Conservation (phyloP, 164 flowering plant species). For the Tetrastigma voinierianum region DNA sequence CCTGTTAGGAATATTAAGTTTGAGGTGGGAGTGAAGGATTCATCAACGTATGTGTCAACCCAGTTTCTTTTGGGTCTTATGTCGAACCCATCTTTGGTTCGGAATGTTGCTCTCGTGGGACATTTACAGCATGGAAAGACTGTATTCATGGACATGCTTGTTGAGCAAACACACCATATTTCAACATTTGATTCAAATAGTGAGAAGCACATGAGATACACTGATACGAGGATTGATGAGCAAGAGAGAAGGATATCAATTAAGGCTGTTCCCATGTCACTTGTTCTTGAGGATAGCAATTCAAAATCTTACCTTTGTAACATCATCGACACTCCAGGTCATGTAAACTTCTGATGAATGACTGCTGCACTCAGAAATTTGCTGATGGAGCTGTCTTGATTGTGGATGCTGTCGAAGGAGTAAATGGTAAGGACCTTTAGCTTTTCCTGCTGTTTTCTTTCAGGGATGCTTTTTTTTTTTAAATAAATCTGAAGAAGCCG, state of each 20-base stretch:
- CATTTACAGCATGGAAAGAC: too few relatives aligned
- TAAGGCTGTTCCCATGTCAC: constrained; percentile 94
- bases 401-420: constrained; percentile 86
- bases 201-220: constrained; percentile 97
- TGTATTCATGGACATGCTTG: constrained; percentile 91
- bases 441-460: background rate
- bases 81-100: too few relatives aligned
- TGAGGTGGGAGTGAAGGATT: constrained; percentile 91
- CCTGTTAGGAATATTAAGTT: constrained; percentile 86
- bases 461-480: background rate
- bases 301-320: constrained; percentile 90
- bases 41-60: constrained; percentile 9
- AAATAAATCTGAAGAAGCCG: background rate
- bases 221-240: constrained; percentile 95
- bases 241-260: constrained; percentile 97
- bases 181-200: constrained; percentile 77
- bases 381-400: constrained; percentile 95
- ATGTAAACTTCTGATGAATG: constrained; percentile 98
- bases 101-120: too few relatives aligned
- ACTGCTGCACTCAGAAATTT: constrained; percentile 94
- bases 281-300: constrained; percentile 93
- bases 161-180: constrained; percentile 94
- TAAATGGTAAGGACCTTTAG: constrained; percentile 44
- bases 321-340: constrained; percentile 97
- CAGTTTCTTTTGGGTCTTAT: too few relatives aligned